Conservation (phyloP, 768 basidiomycete species). For the Royoungia palumana region DNA sequence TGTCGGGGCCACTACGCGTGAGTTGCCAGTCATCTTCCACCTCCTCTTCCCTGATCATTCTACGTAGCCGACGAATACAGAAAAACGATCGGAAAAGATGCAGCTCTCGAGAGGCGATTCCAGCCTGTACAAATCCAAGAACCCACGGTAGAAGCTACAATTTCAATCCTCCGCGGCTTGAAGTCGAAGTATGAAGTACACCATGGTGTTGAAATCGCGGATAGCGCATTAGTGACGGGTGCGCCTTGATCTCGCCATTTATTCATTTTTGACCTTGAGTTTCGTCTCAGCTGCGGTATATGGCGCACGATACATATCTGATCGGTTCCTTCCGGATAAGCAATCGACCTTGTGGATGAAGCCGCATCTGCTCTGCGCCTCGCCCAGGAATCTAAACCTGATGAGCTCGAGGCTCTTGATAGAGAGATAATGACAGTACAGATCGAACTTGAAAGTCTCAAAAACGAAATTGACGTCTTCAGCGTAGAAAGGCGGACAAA, state of each 20-base stretch:
- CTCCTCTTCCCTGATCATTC: not conserved
- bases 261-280: not conserved
- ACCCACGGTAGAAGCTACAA: conserved; percentile 67
- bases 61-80: conserved; percentile 73
- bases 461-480: conserved; percentile 84
- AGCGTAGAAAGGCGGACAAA: conserved; percentile 68
- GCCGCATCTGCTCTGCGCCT: conserved; percentile 84
- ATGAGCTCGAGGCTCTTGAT: conserved; percentile 77
- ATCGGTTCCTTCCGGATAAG: conserved; percentile 90
- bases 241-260: conserved; percentile 9
- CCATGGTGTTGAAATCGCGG: conserved; percentile 90
- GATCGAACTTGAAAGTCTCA: conserved; percentile 86
- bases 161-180: too few species aligned
- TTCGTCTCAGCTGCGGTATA: conserved; percentile 68
- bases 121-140: conserved; percentile 89
- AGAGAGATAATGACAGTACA: conserved; percentile 82
- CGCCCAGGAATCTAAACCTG: conserved; percentile 86
- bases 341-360: conserved; percentile 91
- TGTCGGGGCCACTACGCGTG: conserved; percentile 88
- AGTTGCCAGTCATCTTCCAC: conserved; percentile 22
- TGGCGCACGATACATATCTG: conserved; percentile 78
- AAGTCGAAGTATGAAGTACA: conserved; percentile 79
- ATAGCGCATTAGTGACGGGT: conserved; percentile 85
- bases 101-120: conserved; percentile 87
- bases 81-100: conserved; percentile 89